phyloP scores from a whole-genome alignment of 176 grass and related monocot genomes.

The Musa beccarii region DNA sequence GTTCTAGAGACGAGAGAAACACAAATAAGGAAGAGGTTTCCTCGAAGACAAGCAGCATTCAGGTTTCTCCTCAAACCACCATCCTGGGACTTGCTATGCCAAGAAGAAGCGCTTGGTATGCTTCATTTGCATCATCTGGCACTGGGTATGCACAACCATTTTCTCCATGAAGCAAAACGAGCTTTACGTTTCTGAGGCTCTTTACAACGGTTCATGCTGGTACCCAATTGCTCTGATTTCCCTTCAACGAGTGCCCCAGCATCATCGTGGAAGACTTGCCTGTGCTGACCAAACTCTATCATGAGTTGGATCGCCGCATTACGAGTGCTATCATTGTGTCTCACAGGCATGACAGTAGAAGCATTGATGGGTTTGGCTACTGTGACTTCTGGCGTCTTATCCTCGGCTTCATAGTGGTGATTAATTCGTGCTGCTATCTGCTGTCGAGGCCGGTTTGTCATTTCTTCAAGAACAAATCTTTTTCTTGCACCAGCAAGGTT shows the following conservation, averaged over 20 bases:
- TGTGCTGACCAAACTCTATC: slow-evolving; percentile 31
- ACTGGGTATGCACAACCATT: too few species aligned
- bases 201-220: slow-evolving; percentile 50
- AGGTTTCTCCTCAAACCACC: too few species aligned
- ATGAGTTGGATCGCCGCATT: background rate
- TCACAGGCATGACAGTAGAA: background rate
- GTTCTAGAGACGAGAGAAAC: too few species aligned
- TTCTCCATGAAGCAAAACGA: slow-evolving; percentile 77
- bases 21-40: too few species aligned
- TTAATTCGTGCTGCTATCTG: background rate
- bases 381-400: background rate
- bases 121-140: too few species aligned
- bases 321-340: background rate
- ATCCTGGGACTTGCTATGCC: too few species aligned
- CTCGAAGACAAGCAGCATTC: too few species aligned
- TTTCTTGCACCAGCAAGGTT: slow-evolving; percentile 3
- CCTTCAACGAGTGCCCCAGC: slow-evolving; percentile 41
- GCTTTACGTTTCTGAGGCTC: slow-evolving; percentile 69
- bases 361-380: background rate
- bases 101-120: too few species aligned
- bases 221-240: slow-evolving; percentile 33
- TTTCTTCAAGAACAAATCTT: background rate
- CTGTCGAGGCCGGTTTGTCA: background rate
- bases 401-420: background rate
- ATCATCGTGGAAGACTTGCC: slow-evolving; percentile 59